Evolutionary conservation across 164 flowering plant genomes (phyloP), one percentile per base, ranked within the genome.

Genomic region (Nymphaea colorata): DNA sequence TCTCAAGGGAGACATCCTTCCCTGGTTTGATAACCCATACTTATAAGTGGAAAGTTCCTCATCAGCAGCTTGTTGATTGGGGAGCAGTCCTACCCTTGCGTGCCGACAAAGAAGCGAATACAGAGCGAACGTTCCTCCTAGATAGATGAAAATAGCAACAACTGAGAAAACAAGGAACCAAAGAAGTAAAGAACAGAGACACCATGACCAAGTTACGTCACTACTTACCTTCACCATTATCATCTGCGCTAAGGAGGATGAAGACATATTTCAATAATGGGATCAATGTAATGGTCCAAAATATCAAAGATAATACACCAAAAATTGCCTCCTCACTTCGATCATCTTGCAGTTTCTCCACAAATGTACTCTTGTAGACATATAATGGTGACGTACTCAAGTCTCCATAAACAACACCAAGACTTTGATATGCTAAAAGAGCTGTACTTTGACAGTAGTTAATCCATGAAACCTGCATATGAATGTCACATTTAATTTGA

Each of bases 111-210:
- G 86, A 68, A 93, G 78, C 3, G 98, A 93, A 74, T 93, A 93
- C 41, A 93, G 89, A 68, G 98, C 94, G 81, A 93, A 89, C 59
- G 96, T 86, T 66, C 98, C 95, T 73, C 97, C 97, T 90, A 83
- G 68, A 61, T 36, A 44, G 42, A 73, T 67, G 59, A 42, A 68
- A 72, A 61, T 1, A 16, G 16, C 12, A 41, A 44, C 15, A 42
- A 60, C 61, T 5, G 59, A 14, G 6, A 65, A n/a, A 43, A 42
- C 68, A 64, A 16, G 8, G 47, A 53, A 43, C 67, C 55, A 67
- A 66, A 16, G 6, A 4, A 41, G 45, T 42, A 5, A 6, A 42
- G 44, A 64, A 14, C 41, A 10, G 3, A 51, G 10, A 51, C 0
- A 51, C 57, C 0, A 15, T 3, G 53, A 3, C 8, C 3, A 10